Base-by-base conservation (phyloP, 2,329 filamentous ascomycete species). In the Colletotrichum karsti region DNA sequence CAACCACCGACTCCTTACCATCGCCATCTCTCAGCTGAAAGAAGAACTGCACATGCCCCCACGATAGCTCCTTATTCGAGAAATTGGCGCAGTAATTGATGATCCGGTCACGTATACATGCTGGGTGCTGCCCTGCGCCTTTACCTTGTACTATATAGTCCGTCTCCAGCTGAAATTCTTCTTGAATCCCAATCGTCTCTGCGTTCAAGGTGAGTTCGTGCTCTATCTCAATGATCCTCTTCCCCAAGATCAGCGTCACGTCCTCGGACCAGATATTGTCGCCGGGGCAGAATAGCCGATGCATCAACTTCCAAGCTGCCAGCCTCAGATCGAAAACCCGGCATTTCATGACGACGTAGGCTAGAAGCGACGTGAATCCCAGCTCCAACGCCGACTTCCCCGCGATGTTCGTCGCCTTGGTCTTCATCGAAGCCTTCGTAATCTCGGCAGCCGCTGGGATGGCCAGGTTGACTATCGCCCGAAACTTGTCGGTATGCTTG, bases 201-300 rank as follows among this genome's bases (percentile, higher is more conserved):
- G 28, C 50, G 5, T n/a, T 28, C 28, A 70, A 20, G 6, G 35
- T 28, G 8, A 70, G 46, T 1, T 26, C 22, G 18, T 70, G 68
- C 42, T 83, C 80, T 3, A 80, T 53, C 55, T 79, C 74, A 0
- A 82, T 77, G 12, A 80, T 69, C 3, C 77, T 72, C 3, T 72
- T 70, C 0, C 77, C 79, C 3, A 82, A 74, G 6, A 71, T 69
- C 0, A 77, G 71, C 28, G 78, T 74, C 24, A 75, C 70, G 5
- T 74, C 73, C 1, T 74, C 74, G 3, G 77, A 74, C 80, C 81
- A 84, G 0, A 83, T 58, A 35, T 81, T 82, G 61, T 83, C 81
- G 7, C 76, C 71, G 2, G 79, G 74, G 12, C 26, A 30, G 33
- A 26, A 18, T n/a, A 66, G 18, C 41, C 20, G n/a, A 28, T 33